These are phyloP conservation scores for Warburgia ugandensis DNA, from an alignment of 164 flowering plant species.

Conservation along the genomic window DNA sequence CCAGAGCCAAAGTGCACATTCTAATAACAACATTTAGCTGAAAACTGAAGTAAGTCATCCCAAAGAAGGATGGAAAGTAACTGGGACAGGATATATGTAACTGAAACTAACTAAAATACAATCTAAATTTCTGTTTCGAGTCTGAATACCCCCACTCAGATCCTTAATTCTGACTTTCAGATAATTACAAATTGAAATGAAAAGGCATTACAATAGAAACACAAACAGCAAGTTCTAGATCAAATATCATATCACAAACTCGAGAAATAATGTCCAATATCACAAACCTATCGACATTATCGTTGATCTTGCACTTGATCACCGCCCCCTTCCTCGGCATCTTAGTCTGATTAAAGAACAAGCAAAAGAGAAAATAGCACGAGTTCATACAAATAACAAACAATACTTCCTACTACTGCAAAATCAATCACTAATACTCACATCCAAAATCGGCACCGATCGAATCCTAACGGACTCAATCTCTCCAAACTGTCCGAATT, in stretches of 20 bases:
- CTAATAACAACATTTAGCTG: too few species aligned
- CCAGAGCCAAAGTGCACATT: too few species aligned
- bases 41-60: too few species aligned
- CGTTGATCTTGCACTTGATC: constrained; percentile 61
- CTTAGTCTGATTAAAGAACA: constrained; percentile 45
- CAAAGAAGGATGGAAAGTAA: too few species aligned
- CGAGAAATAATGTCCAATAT: neutral
- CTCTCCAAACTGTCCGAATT: constrained; percentile 77
- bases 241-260: neutral
- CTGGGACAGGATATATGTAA: too few species aligned
- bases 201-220: neutral
- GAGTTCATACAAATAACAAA: neutral
- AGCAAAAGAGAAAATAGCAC: constrained; percentile 3
- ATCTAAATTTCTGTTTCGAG: too few species aligned
- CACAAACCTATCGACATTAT: constrained; percentile 63
- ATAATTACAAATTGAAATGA: neutral
- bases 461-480: constrained; percentile 88
- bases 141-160: neutral
- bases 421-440: constrained; percentile 26
- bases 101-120: too few species aligned
- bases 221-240: neutral
- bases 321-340: constrained; percentile 81
- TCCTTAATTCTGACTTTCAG: neutral
- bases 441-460: constrained; percentile 76
- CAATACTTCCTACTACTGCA: neutral